Base-by-base conservation (phyloP, 1,284 basidiomycete species). In the Mycosarcoma maydis region DNA sequence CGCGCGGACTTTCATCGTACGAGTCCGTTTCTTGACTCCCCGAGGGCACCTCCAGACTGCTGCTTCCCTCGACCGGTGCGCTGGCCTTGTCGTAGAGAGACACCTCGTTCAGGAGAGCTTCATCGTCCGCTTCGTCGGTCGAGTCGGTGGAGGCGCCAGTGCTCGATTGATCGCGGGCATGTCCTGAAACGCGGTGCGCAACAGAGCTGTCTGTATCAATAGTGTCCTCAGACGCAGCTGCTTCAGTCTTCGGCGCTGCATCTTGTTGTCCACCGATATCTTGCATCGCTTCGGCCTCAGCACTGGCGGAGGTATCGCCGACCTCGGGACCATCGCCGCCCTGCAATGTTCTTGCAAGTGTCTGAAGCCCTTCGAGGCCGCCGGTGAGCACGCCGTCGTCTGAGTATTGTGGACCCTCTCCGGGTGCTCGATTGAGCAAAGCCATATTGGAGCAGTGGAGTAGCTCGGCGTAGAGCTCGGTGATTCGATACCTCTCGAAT, bases 381-480 rank as follows among this genome's bases (percentile, higher is more conserved):
- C 79, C 80, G n/a, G 58, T 52, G 24, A 81, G 57, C 5, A 71
- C 69, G 14, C 80, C 80, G 9, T 78, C 69, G 1, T 40, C 45
- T 11, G 77, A 78, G 45, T 81, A 81, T 43, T 74, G 71, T 4
- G 80, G 80, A 8, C 80, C 80, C 16, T 75, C 69, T 9, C 76
- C 73, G 4, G 64, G 51, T 1, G 59, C 59, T 8, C 96, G 91
- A 80, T 98, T 98, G 32, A 98, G 85, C 14, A 98, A 87, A 2
- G 91, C 89, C 95, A 99, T 98, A 80, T 98, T 98, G 14, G 95
- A 98, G 82, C 93, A 96, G 80, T 99, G 96, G 14, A 98, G 84
- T 14, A 98, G 87, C 82, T 99, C 96, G 17, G 95, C 96, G 75
- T 96, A 95, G 8, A 99, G 86, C 83, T 99, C 96, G 80, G 93